Conservation (phyloP, 805 yeast genomes). For the Yamadazyma scolyti region DNA sequence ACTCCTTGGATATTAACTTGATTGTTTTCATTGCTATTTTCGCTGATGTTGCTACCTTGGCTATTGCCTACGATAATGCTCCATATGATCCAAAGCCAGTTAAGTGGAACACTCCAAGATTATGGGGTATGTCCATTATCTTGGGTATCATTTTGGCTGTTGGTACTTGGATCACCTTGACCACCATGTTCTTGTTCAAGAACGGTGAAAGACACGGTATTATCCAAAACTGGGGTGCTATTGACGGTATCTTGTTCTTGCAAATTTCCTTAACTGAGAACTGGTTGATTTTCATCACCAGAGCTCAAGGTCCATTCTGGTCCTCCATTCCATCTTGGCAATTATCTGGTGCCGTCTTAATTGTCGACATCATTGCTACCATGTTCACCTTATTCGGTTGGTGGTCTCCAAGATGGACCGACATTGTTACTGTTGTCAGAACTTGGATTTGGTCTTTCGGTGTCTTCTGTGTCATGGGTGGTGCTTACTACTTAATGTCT, state of each 20-base stretch:
- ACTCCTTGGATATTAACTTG: slow-evolving; percentile 81
- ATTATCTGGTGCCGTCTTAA: slow-evolving; percentile 88
- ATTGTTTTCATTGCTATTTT: slow-evolving; percentile 95
- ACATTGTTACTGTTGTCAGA: slow-evolving; percentile 91
- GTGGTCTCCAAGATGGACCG: slow-evolving; percentile 98
- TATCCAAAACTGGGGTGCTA: slow-evolving; percentile 91
- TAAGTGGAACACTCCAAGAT: slow-evolving; percentile 94
- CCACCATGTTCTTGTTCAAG: slow-evolving; percentile 85
- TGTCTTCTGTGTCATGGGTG: slow-evolving; percentile 94
- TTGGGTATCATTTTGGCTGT: slow-evolving; percentile 83
- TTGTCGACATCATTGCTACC: slow-evolving; percentile 88
- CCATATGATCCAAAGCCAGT: slow-evolving; percentile 92
- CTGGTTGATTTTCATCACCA: slow-evolving; percentile 95
- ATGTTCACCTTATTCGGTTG: slow-evolving; percentile 92
- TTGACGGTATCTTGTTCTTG: slow-evolving; percentile 90
- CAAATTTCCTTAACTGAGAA: slow-evolving; percentile 93
- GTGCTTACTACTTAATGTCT: slow-evolving; percentile 93
- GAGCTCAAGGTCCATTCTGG: slow-evolving; percentile 99
- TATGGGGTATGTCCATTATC: slow-evolving; percentile 93
- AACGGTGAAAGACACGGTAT: slow-evolving; percentile 63
- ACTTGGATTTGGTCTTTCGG: slow-evolving; percentile 96
- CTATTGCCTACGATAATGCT: slow-evolving; percentile 97
- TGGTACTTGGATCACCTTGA: slow-evolving; percentile 93
- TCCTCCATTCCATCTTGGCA: slow-evolving; percentile 96
- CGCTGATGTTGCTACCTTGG: slow-evolving; percentile 96